Evolutionary conservation across 1,284 basidiomycete genomes (phyloP), one percentile per base, ranked within the genome.

Genomic region (Bondarzewia mesenterica): DNA sequence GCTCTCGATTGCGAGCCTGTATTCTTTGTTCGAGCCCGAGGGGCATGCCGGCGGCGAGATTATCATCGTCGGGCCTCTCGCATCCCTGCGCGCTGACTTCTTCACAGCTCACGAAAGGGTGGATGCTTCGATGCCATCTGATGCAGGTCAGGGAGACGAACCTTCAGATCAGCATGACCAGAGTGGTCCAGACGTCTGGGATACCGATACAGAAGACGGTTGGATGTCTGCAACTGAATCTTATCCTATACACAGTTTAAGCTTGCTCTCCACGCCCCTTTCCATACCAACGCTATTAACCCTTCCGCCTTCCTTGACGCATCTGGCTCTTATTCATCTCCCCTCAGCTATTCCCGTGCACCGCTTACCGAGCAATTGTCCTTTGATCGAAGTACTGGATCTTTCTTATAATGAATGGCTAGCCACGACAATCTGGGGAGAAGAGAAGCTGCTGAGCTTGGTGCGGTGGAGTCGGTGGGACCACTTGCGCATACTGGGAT

Each of bases 371-470:
- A 63, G 61, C 6, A 60, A 75, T n/a, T 85, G 80, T 56, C 84
- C 84, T 0, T 60, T 82, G 20, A 61, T 87, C n/a, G 66, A 73
- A 26, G 57, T 80, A 20, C 61, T 87, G 36, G 84, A 87, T 58
- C 60, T 87, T 22, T 86, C 84, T 1, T 83, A 74, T 58, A 87
- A 86, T 53, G 47, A 51, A 1, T 87, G 85, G 84, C 63, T 87
- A 25, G 57, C 44, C 7, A 51, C 53, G 39, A 51, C 50, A 10
- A 51, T 58, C 5, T 61, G 57, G 14, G 67, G 63, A 18, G 65
- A 60, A 7, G 56, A 63, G 26, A 61, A 63, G 42, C 64, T 68
- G 14, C 56, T 85, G 18, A 72, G 74, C 32, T 69, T 72, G 32
- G 63, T 84, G 4, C 69, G 74, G 44, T 85, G 81, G 84, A 52